Percentiles rank a stretch among this genome's conserved stretches.
Conservation (phyloP, 2,329 filamentous ascomycete genomes). For the Sarocladiaceae sp. region DNA sequence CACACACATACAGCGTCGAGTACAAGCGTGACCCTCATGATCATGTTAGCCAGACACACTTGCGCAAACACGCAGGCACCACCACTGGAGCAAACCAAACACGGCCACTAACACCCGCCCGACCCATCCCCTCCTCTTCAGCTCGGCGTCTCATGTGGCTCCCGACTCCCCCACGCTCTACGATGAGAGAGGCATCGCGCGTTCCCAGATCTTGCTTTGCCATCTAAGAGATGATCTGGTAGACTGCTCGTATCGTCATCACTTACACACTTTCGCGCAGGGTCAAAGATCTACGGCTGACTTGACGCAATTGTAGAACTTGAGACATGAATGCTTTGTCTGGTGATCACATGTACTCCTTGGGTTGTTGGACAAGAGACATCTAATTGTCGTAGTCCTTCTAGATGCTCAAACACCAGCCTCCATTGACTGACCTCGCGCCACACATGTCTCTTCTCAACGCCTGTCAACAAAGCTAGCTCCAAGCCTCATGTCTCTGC, state of each 20-base stretch:
- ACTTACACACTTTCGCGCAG: no score
- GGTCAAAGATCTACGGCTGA: no score
- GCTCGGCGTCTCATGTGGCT: background rate
- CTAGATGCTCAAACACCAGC: no score
- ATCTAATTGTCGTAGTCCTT: no score
- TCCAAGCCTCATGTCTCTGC: slow-evolving; percentile 5
- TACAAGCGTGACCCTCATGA: slow-evolving; percentile 4
- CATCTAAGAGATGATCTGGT: background rate
- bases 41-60: slow-evolving; percentile 2
- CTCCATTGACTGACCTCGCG: no score
- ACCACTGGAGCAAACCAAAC: background rate
- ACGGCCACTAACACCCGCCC: background rate
- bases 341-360: no score
- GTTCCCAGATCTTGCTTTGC: background rate
- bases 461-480: background rate
- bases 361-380: no score
- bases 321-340: no score
- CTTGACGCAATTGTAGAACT: no score
- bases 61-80: background rate
- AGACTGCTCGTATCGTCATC: background rate
- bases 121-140: background rate
- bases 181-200: background rate
- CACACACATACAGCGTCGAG: background rate
- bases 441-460: background rate
- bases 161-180: slow-evolving; percentile 1